Evolutionary conservation across 176 grass and related monocot species (phyloP).

Genomic region (Oryza brachyantha): DNA sequence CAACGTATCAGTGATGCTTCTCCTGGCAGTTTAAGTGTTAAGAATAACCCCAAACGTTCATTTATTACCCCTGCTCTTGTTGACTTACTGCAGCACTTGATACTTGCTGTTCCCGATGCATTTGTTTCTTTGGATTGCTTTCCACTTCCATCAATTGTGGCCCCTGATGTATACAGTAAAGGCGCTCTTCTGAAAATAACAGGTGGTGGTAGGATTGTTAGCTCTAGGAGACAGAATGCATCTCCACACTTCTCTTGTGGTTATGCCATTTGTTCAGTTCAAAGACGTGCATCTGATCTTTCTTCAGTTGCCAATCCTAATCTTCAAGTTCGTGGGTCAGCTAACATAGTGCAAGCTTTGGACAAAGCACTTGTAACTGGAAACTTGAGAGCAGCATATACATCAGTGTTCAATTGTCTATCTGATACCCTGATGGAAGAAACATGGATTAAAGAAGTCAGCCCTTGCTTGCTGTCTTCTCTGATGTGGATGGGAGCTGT

Average conservation of each 20-base stretch:
- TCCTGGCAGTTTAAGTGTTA: neutral
- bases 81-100: slow-evolving; percentile 83
- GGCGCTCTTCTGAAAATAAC: slow-evolving; percentile 63
- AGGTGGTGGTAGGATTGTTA: slow-evolving; percentile 47
- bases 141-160: slow-evolving; percentile 74
- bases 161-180: slow-evolving; percentile 68
- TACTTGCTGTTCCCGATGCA: slow-evolving; percentile 82
- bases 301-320: slow-evolving; percentile 75
- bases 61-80: slow-evolving; percentile 60
- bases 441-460: slow-evolving; percentile 93
- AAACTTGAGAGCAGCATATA: slow-evolving; percentile 71
- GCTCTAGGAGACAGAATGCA: slow-evolving; percentile 60
- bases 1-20: slow-evolving; percentile 51
- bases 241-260: slow-evolving; percentile 82
- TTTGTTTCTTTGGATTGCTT: slow-evolving; percentile 99
- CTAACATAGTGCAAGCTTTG: slow-evolving; percentile 86
- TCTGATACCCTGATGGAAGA: slow-evolving; percentile 87
- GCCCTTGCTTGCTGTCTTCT: slow-evolving; percentile 84
- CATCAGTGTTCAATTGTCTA: slow-evolving; percentile 85
- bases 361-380: slow-evolving; percentile 76
- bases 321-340: slow-evolving; percentile 69
- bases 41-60: slow-evolving; percentile 50
- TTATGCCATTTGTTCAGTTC: slow-evolving; percentile 71
- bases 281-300: slow-evolving; percentile 77
- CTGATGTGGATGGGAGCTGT: slow-evolving; percentile 93